Evolutionary conservation across 140 eudicot species (phyloP).

Genomic region (Flaveria floridana): DNA sequence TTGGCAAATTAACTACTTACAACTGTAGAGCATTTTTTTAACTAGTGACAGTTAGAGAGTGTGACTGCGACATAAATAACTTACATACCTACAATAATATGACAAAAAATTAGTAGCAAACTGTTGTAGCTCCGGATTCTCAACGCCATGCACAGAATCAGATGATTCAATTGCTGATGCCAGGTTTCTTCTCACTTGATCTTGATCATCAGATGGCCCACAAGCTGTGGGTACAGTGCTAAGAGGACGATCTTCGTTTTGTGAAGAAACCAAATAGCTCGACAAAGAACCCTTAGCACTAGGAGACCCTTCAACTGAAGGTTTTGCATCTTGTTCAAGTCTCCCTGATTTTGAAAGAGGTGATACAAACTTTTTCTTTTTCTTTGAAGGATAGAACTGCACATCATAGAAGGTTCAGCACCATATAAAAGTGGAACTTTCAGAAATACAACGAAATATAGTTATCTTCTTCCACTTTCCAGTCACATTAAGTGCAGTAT

Average conservation of each 20-base stretch:
- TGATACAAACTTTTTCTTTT: constrained; percentile 58
- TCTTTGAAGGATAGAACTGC: constrained; percentile 85
- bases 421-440: not conserved
- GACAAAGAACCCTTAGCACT: constrained; percentile 76
- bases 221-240: constrained; percentile 36
- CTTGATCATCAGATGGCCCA: constrained; percentile 41
- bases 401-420: constrained; percentile 29
- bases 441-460: not conserved
- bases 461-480: constrained; percentile 12
- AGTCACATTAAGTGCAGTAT: not conserved
- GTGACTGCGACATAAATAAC: constrained; percentile 4
- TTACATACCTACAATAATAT: constrained; percentile 71
- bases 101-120: constrained; percentile 76
- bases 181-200: constrained; percentile 62
- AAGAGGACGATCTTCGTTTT: constrained; percentile 40
- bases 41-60: constrained; percentile 12
- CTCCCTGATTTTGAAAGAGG: constrained; percentile 49
- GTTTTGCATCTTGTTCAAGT: constrained; percentile 50
- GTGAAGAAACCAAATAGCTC: constrained; percentile 57
- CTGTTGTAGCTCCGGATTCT: constrained; percentile 58
- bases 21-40: not conserved
- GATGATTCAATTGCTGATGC: constrained; percentile 47
- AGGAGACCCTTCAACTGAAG: constrained; percentile 60
- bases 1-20: constrained; percentile 10
- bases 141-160: constrained; percentile 29